Percentiles rank a stretch among this genome's conserved stretches.
phyloP scores from a whole-genome alignment of 2,329 filamentous ascomycete species.

The Xylariaceae sp. region DNA sequence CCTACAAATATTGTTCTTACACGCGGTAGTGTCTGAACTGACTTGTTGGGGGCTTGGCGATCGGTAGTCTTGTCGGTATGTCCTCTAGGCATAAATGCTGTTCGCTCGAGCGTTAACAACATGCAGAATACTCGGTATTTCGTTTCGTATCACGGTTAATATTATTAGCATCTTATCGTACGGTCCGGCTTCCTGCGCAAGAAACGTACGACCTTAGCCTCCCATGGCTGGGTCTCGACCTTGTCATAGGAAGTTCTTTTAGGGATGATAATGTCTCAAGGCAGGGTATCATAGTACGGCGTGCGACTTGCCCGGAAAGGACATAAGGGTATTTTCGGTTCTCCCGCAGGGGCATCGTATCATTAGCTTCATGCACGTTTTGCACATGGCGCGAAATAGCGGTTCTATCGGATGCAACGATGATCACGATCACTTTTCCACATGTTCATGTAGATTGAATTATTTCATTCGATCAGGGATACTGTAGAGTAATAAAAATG shows the following conservation, averaged over 20 bases:
- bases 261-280: conserved; percentile 1
- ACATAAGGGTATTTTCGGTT: background rate
- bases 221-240: background rate
- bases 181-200: conserved; percentile 1
- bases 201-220: background rate
- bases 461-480: conserved; percentile 14
- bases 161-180: conserved; percentile 7
- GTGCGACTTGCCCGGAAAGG: background rate
- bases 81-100: background rate
- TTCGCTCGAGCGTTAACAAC: background rate
- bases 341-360: background rate
- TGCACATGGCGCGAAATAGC: conserved; percentile 7
- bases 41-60: conserved; percentile 3
- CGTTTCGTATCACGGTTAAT: conserved; percentile 7
- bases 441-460: conserved; percentile 26
- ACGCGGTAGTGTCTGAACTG: background rate
- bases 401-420: conserved; percentile 17
- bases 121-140: conserved; percentile 15
- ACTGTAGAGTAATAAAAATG: conserved; percentile 24
- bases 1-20: background rate
- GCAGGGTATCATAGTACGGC: conserved; percentile 5
- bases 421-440: conserved; percentile 14
- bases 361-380: conserved; percentile 9
- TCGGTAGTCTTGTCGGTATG: conserved; percentile 13
- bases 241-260: conserved; percentile 5